Percentiles rank a stretch among this genome's conserved stretches.
Evolutionary conservation across 1,284 basidiomycete genomes (phyloP).

Genomic region (Rhodotorula sp.): DNA sequence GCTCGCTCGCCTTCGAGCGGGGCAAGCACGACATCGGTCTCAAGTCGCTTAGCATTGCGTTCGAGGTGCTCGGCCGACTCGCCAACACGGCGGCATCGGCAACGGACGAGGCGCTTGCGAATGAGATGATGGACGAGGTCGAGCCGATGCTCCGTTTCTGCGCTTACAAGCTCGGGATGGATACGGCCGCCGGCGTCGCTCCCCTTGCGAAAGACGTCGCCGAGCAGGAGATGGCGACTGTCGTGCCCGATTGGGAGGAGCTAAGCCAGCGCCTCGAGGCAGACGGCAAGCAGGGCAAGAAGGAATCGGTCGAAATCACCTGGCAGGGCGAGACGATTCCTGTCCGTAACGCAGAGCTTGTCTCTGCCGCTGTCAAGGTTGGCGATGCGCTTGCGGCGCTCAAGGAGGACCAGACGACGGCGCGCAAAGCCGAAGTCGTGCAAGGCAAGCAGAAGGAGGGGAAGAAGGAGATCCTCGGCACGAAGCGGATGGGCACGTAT

Average conservation of each 20-base stretch:
- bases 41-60: slow-evolving; percentile 72
- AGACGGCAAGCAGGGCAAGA: slow-evolving; percentile 55
- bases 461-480: slow-evolving; percentile 40
- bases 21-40: slow-evolving; percentile 78
- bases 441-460: slow-evolving; percentile 46
- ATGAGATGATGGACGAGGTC: slow-evolving; percentile 78
- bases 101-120: slow-evolving; percentile 83
- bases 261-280: slow-evolving; percentile 59
- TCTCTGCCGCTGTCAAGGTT: slow-evolving; percentile 78
- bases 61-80: slow-evolving; percentile 70
- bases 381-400: slow-evolving; percentile 67
- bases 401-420: slow-evolving; percentile 43
- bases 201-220: slow-evolving; percentile 15
- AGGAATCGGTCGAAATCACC: slow-evolving; percentile 60
- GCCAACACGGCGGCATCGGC: slow-evolving; percentile 70
- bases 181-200: slow-evolving; percentile 28
- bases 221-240: slow-evolving; percentile 57
- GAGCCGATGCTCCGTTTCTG: slow-evolving; percentile 89
- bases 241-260: slow-evolving; percentile 66
- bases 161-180: slow-evolving; percentile 71
- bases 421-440: slow-evolving; percentile 52
- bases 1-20: slow-evolving; percentile 53
- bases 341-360: slow-evolving; percentile 84
- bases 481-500: slow-evolving; percentile 68
- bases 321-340: slow-evolving; percentile 86